Evolutionary conservation across 1,284 basidiomycete genomes (phyloP).

Genomic region (Phellopilus nigrolimitatus): DNA sequence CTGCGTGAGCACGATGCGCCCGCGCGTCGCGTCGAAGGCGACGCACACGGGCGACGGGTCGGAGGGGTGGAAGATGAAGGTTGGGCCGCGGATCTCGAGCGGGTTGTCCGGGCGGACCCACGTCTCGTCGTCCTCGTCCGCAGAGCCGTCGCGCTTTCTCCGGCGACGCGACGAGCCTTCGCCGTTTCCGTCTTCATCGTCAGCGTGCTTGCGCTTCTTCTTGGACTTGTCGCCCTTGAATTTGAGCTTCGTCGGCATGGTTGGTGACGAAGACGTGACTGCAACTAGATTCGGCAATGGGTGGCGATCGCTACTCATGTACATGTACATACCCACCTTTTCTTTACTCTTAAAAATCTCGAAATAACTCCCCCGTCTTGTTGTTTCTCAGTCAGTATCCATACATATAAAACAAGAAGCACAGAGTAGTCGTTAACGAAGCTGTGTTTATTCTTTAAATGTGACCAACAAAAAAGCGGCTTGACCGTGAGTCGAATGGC

Average conservation of each 20-base stretch:
- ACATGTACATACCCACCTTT: too few species aligned
- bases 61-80: constrained; percentile 75
- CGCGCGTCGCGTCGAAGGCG: constrained; percentile 74
- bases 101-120: constrained; percentile 75
- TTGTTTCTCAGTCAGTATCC: too few species aligned
- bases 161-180: constrained; percentile 43
- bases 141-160: constrained; percentile 34
- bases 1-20: constrained; percentile 56
- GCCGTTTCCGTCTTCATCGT: constrained; percentile 42
- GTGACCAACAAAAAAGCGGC: background rate
- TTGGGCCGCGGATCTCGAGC: constrained; percentile 75
- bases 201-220: constrained; percentile 73
- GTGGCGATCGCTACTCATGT: too few species aligned
- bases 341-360: too few species aligned
- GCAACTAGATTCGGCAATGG: too few species aligned
- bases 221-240: constrained; percentile 84
- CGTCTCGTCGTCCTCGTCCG: constrained; percentile 61
- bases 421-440: too few species aligned
- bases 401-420: too few species aligned
- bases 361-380: too few species aligned
- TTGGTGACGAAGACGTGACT: background rate
- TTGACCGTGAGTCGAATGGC: background rate
- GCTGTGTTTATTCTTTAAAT: too few species aligned
- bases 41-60: constrained; percentile 70
- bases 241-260: constrained; percentile 59